Percentiles rank a stretch among this genome's conserved stretches.
Evolutionary conservation across 1,139 yeast genomes (phyloP).

Genomic region (Lodderomyces jiufengensis): DNA sequence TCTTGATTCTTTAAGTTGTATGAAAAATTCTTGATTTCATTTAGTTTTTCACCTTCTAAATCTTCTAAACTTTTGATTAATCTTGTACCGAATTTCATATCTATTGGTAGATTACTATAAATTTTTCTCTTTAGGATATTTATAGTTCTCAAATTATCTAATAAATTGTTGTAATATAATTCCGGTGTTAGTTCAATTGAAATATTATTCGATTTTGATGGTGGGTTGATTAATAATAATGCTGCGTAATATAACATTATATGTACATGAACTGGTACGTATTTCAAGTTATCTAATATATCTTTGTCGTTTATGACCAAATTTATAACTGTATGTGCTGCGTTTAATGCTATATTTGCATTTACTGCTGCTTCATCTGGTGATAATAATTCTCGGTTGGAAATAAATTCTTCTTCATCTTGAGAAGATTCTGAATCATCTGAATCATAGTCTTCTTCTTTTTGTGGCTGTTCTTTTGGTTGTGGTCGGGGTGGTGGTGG

Average conservation of each 20-base stretch:
- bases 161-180: conserved; percentile 20
- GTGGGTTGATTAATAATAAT: conserved; percentile 51
- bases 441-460: conserved; percentile 13
- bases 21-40: conserved; percentile 14
- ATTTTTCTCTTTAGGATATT: conserved; percentile 42
- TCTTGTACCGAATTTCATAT: conserved; percentile 49
- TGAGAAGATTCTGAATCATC: conserved; percentile 26
- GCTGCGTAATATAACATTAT: conserved; percentile 71
- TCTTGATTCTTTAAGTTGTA: conserved; percentile 5
- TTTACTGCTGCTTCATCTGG: conserved; percentile 34
- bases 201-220: conserved; percentile 24
- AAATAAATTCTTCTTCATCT: conserved; percentile 31
- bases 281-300: conserved; percentile 52
- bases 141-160: conserved; percentile 31
- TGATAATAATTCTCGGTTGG: conserved; percentile 35
- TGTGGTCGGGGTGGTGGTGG: no score
- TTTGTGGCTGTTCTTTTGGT: conserved; percentile 4
- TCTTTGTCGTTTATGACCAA: conserved; percentile 59
- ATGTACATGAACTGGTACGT: conserved; percentile 69
- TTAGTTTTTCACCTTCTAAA: conserved; percentile 37
- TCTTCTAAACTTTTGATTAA: conserved; percentile 44
- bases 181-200: conserved; percentile 16
- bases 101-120: conserved; percentile 48
- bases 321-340: conserved; percentile 62
- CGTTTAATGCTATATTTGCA: conserved; percentile 53